These are phyloP conservation scores for Trypanosoma caninum DNA, from an alignment of 208 protist genomes.

Conservation along the genomic window DNA sequence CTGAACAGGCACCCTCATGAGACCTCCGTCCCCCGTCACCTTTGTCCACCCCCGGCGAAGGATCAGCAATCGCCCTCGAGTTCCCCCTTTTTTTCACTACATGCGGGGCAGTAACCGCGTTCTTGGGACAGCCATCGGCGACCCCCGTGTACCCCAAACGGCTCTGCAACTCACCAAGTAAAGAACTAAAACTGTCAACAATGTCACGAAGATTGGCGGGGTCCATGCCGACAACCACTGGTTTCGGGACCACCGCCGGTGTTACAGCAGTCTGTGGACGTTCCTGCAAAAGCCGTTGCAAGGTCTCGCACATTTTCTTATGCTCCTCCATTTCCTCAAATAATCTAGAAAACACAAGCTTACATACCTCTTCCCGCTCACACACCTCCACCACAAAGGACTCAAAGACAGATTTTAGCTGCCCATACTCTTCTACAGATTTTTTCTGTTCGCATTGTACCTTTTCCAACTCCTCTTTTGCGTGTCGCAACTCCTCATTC, in stretches of 20 bases:
- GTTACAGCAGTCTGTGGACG: background rate
- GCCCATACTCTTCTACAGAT: slow-evolving; percentile 21
- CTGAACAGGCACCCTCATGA: too few relatives aligned
- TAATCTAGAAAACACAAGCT: slow-evolving; percentile 42
- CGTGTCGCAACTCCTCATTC: slow-evolving; percentile 15
- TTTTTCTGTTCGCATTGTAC: slow-evolving; percentile 11
- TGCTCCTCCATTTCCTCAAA: slow-evolving; percentile 48
- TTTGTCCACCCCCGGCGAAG: background rate
- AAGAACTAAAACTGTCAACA: slow-evolving; percentile 9
- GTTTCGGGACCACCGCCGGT: background rate
- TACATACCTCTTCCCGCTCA: slow-evolving; percentile 71
- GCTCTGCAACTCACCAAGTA: slow-evolving; percentile 12
- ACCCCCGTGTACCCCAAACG: slow-evolving; percentile 4
- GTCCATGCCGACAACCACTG: slow-evolving; percentile 5
- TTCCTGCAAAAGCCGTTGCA: slow-evolving; percentile 40
- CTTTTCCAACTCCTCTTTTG: slow-evolving; percentile 23
- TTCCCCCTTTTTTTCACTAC: background rate
- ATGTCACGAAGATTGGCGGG: slow-evolving; percentile 7
- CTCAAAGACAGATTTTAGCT: slow-evolving; percentile 54
- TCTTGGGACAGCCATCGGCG: background rate
- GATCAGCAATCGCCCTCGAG: background rate
- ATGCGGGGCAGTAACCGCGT: background rate
- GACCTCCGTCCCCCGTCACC: background rate
- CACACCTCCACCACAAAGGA: slow-evolving; percentile 53
- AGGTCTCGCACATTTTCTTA: slow-evolving; percentile 18